phyloP scores from a whole-genome alignment of 192 early-diverging fungal genomes.

The Kappamyces sp. region DNA sequence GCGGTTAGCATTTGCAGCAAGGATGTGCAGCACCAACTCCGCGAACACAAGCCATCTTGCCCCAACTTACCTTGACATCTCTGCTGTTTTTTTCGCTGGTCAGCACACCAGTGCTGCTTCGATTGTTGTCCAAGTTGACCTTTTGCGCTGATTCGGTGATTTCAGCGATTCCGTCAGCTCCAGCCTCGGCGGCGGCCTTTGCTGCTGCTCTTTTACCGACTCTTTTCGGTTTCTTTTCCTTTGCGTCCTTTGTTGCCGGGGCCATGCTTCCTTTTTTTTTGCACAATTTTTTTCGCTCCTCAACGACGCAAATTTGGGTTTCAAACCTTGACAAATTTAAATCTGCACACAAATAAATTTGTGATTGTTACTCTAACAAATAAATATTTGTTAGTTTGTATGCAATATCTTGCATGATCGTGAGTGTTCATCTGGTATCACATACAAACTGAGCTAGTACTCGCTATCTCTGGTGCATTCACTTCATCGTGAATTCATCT shows the following conservation, averaged over 20 bases:
- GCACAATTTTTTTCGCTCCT: no score
- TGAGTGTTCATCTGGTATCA: no score
- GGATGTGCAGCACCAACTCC: not conserved
- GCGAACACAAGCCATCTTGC: not conserved
- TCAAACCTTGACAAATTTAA: no score
- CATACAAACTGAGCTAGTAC: no score
- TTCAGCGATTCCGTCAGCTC: conserved; percentile 19
- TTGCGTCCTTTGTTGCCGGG: conserved; percentile 7
- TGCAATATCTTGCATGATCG: no score
- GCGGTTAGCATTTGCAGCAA: conserved; percentile 10
- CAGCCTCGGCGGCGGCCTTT: conserved; percentile 17
- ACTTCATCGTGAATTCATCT: no score
- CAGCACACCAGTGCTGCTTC: conserved; percentile 86
- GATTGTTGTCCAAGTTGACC: conserved; percentile 63
- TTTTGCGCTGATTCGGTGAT: conserved; percentile 18
- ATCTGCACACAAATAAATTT: no score
- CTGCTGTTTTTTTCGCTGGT: conserved; percentile 84
- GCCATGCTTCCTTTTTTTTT: no score
- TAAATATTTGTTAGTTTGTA: no score
- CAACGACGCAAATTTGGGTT: no score
- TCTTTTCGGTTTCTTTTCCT: conserved; percentile 17
- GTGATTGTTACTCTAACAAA: no score
- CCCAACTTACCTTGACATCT: conserved; percentile 70
- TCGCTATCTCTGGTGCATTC: no score
- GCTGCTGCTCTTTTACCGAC: conserved; percentile 13